Evolutionary conservation across 208 protist species (phyloP).

Genomic region (Trypanosoma avium): DNA sequence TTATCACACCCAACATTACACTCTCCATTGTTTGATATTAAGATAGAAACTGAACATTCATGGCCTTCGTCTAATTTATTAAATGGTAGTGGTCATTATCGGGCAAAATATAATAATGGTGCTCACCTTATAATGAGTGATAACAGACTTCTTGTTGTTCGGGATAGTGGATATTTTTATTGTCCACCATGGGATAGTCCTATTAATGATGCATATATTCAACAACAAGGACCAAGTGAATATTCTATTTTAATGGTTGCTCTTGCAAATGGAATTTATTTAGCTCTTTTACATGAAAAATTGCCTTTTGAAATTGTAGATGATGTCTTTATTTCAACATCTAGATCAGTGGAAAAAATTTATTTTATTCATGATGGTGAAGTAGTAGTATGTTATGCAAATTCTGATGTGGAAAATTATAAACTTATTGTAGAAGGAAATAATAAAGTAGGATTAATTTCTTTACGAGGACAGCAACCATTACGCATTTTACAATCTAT

Average conservation of each 20-base stretch:
- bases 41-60: conserved; percentile 19
- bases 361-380: conserved; percentile 28
- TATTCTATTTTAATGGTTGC: conserved; percentile 48
- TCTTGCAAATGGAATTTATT: conserved; percentile 49
- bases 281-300: conserved; percentile 30
- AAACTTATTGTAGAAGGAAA: conserved; percentile 19
- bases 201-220: conserved; percentile 55
- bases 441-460: conserved; percentile 22
- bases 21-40: conserved; percentile 27
- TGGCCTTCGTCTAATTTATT: conserved; percentile 31
- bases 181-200: conserved; percentile 56
- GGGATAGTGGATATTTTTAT: conserved; percentile 35
- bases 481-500: conserved; percentile 27
- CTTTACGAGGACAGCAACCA: conserved; percentile 1
- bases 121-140: conserved; percentile 29
- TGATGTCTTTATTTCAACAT: conserved; percentile 32
- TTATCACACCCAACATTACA: conserved; percentile 18
- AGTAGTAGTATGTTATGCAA: conserved; percentile 49
- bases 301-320: conserved; percentile 22
- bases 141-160: conserved; percentile 42
- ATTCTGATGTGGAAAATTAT: conserved; percentile 56
- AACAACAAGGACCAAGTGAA: conserved; percentile 2
- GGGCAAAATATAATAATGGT: conserved; percentile 17
- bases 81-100: conserved; percentile 12
- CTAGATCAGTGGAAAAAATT: conserved; percentile 45